These are phyloP conservation scores for Paramecium biaurelia DNA, from an alignment of 73 alveolate species.

Conservation along the genomic window DNA sequence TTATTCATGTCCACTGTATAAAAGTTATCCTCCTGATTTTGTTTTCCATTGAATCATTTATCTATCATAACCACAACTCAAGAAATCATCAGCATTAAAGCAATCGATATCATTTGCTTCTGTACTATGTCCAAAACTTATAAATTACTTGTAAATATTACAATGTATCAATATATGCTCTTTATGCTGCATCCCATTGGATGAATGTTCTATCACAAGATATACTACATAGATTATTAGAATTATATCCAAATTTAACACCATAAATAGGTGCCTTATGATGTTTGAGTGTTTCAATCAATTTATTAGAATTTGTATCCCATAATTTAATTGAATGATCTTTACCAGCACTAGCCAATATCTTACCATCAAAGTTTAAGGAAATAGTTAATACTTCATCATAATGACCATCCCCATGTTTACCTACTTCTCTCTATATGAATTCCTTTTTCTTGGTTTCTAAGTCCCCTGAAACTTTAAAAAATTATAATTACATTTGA, in stretches of 20 bases:
- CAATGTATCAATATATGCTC: conserved; percentile 59
- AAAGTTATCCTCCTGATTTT: conserved; percentile 35
- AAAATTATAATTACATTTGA: conserved; percentile 33
- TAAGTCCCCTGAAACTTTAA: not conserved
- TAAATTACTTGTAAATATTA: not conserved
- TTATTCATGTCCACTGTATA: conserved; percentile 58
- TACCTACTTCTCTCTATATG: not conserved
- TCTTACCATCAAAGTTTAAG: conserved; percentile 50
- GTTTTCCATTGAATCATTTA: conserved; percentile 63
- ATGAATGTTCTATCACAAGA: conserved; percentile 60
- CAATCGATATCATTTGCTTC: conserved; percentile 59
- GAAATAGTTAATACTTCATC: conserved; percentile 25
- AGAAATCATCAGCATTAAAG: conserved; percentile 50
- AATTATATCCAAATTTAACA: conserved; percentile 59
- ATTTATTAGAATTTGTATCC: conserved; percentile 43
- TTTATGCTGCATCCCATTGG: conserved; percentile 59
- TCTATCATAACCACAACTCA: conserved; percentile 57
- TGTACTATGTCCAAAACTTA: conserved; percentile 61
- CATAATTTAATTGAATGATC: conserved; percentile 64
- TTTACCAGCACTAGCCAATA: conserved; percentile 58
- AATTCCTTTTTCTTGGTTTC: conserved; percentile 44
- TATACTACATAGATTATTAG: conserved; percentile 40
- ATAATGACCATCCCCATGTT: conserved; percentile 25
- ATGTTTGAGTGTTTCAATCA: conserved; percentile 45
- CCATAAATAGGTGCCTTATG: conserved; percentile 57